Base-by-base conservation (phyloP, 2,329 filamentous ascomycete genomes). In the Beauveria pseudobassiana region DNA sequence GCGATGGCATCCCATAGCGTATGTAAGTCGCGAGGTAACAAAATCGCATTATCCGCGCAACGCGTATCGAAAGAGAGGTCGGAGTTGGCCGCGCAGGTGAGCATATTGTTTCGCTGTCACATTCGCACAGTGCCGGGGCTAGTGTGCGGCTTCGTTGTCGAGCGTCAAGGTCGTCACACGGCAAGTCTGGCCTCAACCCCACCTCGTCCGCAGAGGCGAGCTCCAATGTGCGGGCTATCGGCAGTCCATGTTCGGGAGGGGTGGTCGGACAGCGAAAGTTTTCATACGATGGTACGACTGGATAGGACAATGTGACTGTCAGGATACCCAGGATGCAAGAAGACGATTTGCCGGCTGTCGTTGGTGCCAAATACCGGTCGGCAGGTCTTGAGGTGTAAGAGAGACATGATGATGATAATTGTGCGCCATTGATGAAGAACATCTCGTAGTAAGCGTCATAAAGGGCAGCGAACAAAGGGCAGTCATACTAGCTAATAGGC, bases 81-180 rank as follows among this genome's bases (percentile, higher is more conserved):
- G n/a, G 62, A 45, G 30, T 63, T 63, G 18, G 52, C 26, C 6
- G 53, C 58, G 28, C 54, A 58, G 12, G 52, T 51, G 42, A 61
- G 61, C 58, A 63, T 63, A 42, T 34, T 57, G 52, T 61, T 63
- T 26, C 57, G 51, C 52, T 63, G 57, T 57, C 57, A 63, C 30
- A 12, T 48, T 54, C 62, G 53, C 62, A 61, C n/a, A 56, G 52
- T 24, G 57, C 51, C 40, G 57, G 51, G 16, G 62, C 57, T n/a
- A 63, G 46, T 61, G 57, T 24, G 57, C 57, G 42, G 34, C 43
- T 38, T 58, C 62, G 26, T 61, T 63, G 40, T 50, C 40, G 51
- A 24, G 22, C 22, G 22, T 24, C 22, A 24, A 63, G 22, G 30
- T 52, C 18, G 62, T 63, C 50, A 58, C 30, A 38, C 53, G 58